Conservation (phyloP, 2,329 filamentous ascomycete genomes). For the Colletotrichum limetticola region DNA sequence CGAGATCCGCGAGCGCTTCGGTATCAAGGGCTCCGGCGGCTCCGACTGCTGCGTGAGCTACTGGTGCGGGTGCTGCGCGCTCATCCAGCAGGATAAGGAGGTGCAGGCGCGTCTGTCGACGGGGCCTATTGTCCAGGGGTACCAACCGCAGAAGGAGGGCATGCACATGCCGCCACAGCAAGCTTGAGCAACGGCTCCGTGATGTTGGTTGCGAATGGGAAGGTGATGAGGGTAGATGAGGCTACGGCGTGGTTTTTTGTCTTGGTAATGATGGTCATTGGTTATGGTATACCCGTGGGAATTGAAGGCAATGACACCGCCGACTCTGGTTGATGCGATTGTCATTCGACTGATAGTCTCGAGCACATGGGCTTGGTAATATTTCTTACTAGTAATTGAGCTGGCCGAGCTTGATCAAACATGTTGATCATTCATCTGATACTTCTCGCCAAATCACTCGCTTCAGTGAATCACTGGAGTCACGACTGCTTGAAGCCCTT, state of each 20-base stretch:
- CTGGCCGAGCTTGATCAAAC: neutral
- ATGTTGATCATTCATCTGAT: neutral
- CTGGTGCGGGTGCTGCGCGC: constrained; percentile 66
- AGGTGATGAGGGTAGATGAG: neutral
- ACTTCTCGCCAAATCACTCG: neutral
- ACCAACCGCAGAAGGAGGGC: constrained; percentile 49
- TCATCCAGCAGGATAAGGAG: constrained; percentile 70
- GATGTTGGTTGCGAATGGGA: neutral
- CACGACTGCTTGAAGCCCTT: neutral
- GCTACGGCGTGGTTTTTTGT: neutral
- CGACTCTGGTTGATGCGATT: neutral
- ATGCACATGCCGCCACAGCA: constrained; percentile 48
- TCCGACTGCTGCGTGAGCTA: constrained; percentile 63
- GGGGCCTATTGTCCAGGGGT: constrained; percentile 43
- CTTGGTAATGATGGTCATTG: neutral
- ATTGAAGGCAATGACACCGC: neutral
- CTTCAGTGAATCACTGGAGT: neutral
- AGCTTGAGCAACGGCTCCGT: neutral
- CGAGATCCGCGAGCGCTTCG: constrained; percentile 63
- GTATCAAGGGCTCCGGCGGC: constrained; percentile 59
- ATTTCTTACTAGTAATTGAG: neutral
- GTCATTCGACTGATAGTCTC: neutral
- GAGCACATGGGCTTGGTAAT: neutral
- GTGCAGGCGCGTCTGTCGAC: constrained; percentile 45
- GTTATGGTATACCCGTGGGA: constrained; percentile 25